phyloP scores from a whole-genome alignment of 2,329 filamentous ascomycete species.

The Apiospora koreana region DNA sequence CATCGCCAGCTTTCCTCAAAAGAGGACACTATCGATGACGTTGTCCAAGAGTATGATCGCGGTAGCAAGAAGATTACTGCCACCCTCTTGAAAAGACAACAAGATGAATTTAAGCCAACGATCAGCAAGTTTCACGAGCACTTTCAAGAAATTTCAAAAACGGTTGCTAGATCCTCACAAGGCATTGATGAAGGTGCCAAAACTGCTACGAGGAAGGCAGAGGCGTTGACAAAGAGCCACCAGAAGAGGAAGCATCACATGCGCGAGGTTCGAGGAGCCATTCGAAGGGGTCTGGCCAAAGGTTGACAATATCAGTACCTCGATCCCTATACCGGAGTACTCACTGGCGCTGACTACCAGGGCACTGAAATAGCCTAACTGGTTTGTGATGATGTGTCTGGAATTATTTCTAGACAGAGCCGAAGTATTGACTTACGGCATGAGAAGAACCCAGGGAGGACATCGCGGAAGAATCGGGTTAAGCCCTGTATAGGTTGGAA shows the following conservation, averaged over 20 bases:
- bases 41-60: conserved; percentile 1
- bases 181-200: not conserved
- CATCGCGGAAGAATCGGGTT: no score
- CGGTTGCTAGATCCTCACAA: not conserved
- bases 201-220: not conserved
- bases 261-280: not conserved
- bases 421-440: not conserved
- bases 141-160: not conserved
- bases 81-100: not conserved
- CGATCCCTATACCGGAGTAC: not conserved
- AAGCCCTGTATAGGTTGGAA: not conserved
- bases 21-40: not conserved
- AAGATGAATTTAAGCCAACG: not conserved
- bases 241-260: not conserved
- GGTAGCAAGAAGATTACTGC: conserved; percentile 8
- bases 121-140: not conserved
- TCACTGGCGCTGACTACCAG: not conserved
- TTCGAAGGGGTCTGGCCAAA: not conserved
- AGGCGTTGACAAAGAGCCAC: not conserved
- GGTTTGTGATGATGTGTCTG: not conserved
- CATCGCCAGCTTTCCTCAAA: conserved; percentile 10
- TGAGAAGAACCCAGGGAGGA: not conserved
- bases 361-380: not conserved
- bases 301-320: not conserved
- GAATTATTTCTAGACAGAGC: not conserved